phyloP scores from a whole-genome alignment of 2,329 filamentous ascomycete species.

The Cercospora zeae-maydis region DNA sequence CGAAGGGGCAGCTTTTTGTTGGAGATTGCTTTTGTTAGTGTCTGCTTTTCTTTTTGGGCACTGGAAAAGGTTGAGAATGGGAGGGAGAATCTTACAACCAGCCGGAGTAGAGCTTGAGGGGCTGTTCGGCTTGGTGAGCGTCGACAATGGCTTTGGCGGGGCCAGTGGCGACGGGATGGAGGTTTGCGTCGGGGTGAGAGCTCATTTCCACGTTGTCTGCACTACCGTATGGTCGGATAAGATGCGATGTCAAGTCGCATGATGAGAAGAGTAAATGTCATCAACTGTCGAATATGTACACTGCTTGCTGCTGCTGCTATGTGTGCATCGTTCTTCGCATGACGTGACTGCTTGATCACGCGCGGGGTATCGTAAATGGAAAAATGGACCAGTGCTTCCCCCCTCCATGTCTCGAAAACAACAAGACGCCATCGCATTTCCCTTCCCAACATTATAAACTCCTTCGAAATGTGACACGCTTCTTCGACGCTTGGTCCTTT shows the following conservation, averaged over 20 bases:
- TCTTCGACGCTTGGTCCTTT: slow-evolving; percentile 3
- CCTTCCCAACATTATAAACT: neutral
- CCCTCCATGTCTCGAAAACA: neutral
- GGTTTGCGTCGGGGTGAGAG: slow-evolving; percentile 42
- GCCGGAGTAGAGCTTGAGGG: slow-evolving; percentile 36
- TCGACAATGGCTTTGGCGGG: slow-evolving; percentile 40
- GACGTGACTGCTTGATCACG: slow-evolving; percentile 8
- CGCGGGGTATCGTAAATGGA: slow-evolving; percentile 11
- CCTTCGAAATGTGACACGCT: neutral
- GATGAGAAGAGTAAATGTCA: neutral
- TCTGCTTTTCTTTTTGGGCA: neutral
- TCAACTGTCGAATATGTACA: neutral
- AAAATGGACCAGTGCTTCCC: neutral
- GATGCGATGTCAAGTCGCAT: neutral
- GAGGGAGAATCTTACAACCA: slow-evolving; percentile 30
- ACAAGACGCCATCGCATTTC: neutral
- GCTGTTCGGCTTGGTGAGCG: slow-evolving; percentile 32
- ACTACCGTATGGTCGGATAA: neutral
- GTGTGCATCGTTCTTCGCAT: slow-evolving; percentile 1
- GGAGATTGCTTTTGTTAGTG: neutral
- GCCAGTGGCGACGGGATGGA: slow-evolving; percentile 47
- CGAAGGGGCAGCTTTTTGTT: slow-evolving; percentile 51
- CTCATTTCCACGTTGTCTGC: slow-evolving; percentile 3
- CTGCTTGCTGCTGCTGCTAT: neutral
- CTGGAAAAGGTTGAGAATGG: neutral